Evolutionary conservation across 2,329 filamentous ascomycete species (phyloP), one percentile per base, ranked within the genome.

Genomic region (Penicillium sp.): DNA sequence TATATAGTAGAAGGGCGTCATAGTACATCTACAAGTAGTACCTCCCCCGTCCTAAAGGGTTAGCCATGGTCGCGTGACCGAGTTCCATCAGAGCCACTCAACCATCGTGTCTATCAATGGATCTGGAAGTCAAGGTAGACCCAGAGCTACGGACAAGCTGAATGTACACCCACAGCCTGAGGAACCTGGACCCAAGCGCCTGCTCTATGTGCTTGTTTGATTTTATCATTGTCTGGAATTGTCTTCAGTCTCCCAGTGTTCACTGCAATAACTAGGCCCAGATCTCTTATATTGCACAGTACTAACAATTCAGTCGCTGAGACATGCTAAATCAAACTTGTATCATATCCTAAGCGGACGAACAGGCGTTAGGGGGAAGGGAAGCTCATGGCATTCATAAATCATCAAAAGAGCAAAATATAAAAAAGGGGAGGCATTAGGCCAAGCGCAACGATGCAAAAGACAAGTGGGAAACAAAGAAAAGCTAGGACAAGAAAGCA

Each of bases 351-450:
- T 39, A 22, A 21, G n/a, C n/a, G 15, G 21, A 47, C 22, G 9
- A 21, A 8, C 15, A 38, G 24, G 24, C 28, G 4, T 42, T 4
- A 13, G 5, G 24, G 34, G 12, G 40, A 9, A 43, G 13, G 28
- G 39, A 48, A 48, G 40, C 45, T 48, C 49, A 32, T 51, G 17
- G 49, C 34, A 51, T 48, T 51, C 49, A 48, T 51, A 41, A 51
- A 48, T 51, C 49, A 39, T 51, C 21, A 48, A 29, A 35, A 46
- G 34, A 46, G 34, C 39, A 32, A 47, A 28, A 42, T 8, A 26
- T 33, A 38, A n/a, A 35, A 45, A 28, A 6, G 7, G 17, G 21
- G 22, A 43, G 40, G 12, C 28, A 15, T 4, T n/a, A 40, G 32
- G 21, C 44, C 38, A 26, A 29, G 28, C 6, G 3, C 7, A 22